phyloP scores from a whole-genome alignment of 768 basidiomycete species.

The Serendipita vermifera region DNA sequence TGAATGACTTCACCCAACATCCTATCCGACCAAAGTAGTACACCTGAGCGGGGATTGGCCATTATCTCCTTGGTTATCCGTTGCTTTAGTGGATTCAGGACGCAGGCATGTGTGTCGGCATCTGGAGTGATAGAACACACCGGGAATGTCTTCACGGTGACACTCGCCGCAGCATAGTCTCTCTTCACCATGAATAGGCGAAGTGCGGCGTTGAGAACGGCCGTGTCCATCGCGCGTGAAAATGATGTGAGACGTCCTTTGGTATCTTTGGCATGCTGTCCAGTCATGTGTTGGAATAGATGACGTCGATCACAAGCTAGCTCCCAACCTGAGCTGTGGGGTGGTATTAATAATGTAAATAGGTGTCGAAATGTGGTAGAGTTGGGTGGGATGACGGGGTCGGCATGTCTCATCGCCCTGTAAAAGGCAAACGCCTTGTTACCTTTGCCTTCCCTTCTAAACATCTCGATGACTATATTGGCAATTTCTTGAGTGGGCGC shows the following conservation, averaged over 20 bases:
- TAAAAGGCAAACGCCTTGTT: neutral
- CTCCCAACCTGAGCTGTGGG: neutral
- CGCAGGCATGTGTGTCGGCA: neutral
- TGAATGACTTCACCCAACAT: conserved; percentile 1
- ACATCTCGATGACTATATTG: neutral
- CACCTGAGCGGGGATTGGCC: neutral
- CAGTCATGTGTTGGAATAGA: neutral
- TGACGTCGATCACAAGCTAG: neutral
- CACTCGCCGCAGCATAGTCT: neutral
- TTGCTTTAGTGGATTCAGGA: neutral
- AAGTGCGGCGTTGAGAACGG: neutral
- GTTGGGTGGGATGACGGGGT: neutral
- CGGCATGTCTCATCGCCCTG: neutral
- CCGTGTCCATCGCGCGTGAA: neutral
- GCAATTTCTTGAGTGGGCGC: neutral
- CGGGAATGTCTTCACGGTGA: neutral
- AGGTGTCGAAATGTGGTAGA: neutral
- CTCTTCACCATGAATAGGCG: neutral
- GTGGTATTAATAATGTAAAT: neutral
- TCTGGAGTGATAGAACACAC: neutral
- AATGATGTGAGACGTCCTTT: neutral
- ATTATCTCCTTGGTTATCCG: neutral
- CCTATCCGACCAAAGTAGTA: neutral
- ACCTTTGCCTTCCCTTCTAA: neutral
- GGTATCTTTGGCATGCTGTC: neutral